A percentile compares a stretch with the other conserved stretches of the same genome.
These are phyloP conservation scores for Sphaerulina musiva DNA, from an alignment of 2,329 filamentous ascomycete species.

Conservation along the genomic window DNA sequence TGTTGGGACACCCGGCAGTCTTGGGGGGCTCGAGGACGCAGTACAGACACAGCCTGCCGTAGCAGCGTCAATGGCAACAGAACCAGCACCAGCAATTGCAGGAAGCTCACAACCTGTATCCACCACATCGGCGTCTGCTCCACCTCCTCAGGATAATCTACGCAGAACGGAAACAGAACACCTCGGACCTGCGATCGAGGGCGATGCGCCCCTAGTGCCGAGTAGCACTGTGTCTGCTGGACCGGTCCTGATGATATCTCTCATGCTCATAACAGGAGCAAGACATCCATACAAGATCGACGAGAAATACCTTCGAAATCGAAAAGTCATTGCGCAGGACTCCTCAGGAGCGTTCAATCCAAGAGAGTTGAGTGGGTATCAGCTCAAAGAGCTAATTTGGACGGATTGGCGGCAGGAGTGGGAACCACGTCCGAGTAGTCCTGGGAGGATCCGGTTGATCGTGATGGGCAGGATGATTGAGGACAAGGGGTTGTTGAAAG, in stretches of 20 bases:
- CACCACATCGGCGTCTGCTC: background rate
- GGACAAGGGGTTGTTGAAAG: constrained; percentile 77
- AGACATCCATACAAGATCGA: constrained; percentile 87
- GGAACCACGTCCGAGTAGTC: constrained; percentile 78
- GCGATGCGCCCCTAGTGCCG: constrained; percentile 36
- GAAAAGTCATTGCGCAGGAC: constrained; percentile 70
- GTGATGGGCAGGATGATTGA: constrained; percentile 86
- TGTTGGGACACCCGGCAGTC: constrained; percentile 6
- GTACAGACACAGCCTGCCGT: constrained; percentile 3
- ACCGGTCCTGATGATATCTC: constrained; percentile 62
- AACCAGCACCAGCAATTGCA: background rate
- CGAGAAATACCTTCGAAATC: constrained; percentile 73
- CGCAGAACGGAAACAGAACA: constrained; percentile 40
- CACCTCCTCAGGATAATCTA: constrained; percentile 18
- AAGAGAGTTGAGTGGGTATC: constrained; percentile 87
- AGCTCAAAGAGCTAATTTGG: constrained; percentile 86
- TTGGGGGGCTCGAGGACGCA: constrained; percentile 9
- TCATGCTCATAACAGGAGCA: constrained; percentile 68
- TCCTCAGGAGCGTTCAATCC: constrained; percentile 61
- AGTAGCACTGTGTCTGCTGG: constrained; percentile 33
- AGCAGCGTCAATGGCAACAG: background rate
- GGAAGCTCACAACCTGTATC: constrained; percentile 3
- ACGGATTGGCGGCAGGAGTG: constrained; percentile 84
- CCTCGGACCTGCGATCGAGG: constrained; percentile 41
- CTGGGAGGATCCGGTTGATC: constrained; percentile 83